Conservation (phyloP, 805 yeast genomes). For the Candida odintsovae region DNA sequence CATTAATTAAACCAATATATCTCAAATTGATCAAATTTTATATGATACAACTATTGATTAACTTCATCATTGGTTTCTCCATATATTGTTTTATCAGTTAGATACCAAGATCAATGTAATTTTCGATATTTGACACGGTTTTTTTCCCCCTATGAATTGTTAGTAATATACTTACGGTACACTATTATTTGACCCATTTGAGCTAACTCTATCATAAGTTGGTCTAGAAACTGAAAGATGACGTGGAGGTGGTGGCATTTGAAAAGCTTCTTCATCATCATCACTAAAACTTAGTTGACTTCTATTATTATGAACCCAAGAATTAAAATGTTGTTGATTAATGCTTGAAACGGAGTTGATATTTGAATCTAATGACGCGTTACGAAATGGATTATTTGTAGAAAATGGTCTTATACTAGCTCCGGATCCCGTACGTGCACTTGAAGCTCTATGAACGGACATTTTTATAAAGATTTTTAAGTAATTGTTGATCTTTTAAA, state of each 20-base stretch:
- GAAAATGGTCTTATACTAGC: conserved; percentile 38
- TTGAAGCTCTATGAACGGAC: conserved; percentile 16
- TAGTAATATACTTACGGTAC: conserved; percentile 7
- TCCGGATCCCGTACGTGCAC: conserved; percentile 4
- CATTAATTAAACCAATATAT: too few relatives aligned
- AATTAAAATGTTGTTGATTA: conserved; percentile 39
- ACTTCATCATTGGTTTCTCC: not conserved
- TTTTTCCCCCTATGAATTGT: not conserved
- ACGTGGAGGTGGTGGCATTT: conserved; percentile 15
- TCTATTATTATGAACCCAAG: conserved; percentile 47
- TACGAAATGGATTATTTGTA: conserved; percentile 70
- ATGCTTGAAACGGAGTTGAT: conserved; percentile 21
- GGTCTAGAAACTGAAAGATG: conserved; percentile 12
- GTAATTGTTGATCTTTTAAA: too few relatives aligned
- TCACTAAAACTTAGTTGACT: conserved; percentile 37
- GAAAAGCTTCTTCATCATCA: conserved; percentile 32
- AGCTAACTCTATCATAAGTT: conserved; percentile 12
- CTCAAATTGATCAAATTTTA: not conserved
- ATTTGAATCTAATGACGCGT: conserved; percentile 29
- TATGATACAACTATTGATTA: too few relatives aligned
- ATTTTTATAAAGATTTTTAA: not conserved
- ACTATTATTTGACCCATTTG: conserved; percentile 8
- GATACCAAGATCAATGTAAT: not conserved
- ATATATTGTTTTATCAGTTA: not conserved
- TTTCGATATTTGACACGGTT: not conserved